Evolutionary conservation across 306 rosid species (phyloP).

Genomic region (Delonix regia): DNA sequence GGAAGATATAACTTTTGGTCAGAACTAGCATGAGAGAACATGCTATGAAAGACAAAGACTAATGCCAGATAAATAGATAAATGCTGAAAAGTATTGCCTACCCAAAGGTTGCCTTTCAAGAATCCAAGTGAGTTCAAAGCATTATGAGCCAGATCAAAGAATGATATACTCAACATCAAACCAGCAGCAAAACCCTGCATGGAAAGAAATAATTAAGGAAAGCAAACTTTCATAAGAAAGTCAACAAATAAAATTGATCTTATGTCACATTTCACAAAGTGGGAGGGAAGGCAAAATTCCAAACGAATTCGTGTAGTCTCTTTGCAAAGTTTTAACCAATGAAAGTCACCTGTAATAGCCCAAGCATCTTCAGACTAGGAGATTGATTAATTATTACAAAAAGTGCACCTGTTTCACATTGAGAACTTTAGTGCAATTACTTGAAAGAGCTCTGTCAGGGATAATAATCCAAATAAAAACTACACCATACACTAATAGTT

Average conservation of each 20-base stretch:
- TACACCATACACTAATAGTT: background rate
- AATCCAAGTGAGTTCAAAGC: slow-evolving; percentile 94
- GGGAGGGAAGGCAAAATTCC: background rate
- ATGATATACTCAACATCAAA: slow-evolving; percentile 92
- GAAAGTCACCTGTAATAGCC: slow-evolving; percentile 75
- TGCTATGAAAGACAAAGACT: slow-evolving; percentile 2
- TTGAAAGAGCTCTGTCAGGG: slow-evolving; percentile 1
- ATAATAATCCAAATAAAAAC: background rate
- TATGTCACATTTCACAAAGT: background rate
- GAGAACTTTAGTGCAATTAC: slow-evolving; percentile 36
- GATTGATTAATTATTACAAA: slow-evolving; percentile 73
- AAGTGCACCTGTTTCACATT: slow-evolving; percentile 75
- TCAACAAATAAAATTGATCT: slow-evolving; percentile 19
- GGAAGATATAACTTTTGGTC: slow-evolving; percentile 29
- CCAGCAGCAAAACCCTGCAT: slow-evolving; percentile 97
- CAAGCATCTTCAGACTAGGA: slow-evolving; percentile 94
- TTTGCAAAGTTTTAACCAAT: background rate
- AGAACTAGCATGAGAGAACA: slow-evolving; percentile 23
- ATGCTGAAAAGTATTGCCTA: slow-evolving; percentile 36
- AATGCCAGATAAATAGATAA: background rate
- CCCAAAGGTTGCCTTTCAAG: slow-evolving; percentile 95
- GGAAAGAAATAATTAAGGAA: slow-evolving; percentile 23
- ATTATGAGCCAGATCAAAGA: slow-evolving; percentile 97
- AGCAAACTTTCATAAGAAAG: background rate
- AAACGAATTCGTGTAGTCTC: background rate